Percentiles rank a stretch among this genome's conserved stretches.
phyloP scores from a whole-genome alignment of 2,329 filamentous ascomycete genomes.

The Trichoderma pleuroti region DNA sequence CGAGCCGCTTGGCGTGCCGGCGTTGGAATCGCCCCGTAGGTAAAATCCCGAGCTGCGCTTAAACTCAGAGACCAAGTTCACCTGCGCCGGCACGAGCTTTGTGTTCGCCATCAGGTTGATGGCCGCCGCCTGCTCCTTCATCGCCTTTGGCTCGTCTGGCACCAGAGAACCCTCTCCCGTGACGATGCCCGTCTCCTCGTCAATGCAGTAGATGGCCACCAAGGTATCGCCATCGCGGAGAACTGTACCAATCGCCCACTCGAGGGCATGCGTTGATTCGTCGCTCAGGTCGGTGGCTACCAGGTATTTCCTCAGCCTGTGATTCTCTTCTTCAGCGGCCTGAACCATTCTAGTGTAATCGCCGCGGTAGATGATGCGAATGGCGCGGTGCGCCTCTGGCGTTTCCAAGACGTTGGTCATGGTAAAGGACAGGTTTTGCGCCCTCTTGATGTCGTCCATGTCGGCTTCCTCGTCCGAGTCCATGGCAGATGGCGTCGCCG shows the following conservation, averaged over 20 bases:
- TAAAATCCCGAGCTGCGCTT: slow-evolving; percentile 30
- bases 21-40: slow-evolving; percentile 29
- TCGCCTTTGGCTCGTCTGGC: slow-evolving; percentile 69
- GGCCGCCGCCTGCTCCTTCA: slow-evolving; percentile 70
- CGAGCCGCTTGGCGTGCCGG: slow-evolving; percentile 39
- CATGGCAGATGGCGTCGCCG: slow-evolving; percentile 55
- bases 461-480: slow-evolving; percentile 87
- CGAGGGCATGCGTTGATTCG: slow-evolving; percentile 89
- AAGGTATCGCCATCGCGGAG: slow-evolving; percentile 91
- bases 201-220: slow-evolving; percentile 87
- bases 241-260: slow-evolving; percentile 97
- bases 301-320: slow-evolving; percentile 81
- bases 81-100: slow-evolving; percentile 32
- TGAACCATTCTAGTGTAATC: slow-evolving; percentile 74
- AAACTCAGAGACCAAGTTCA: slow-evolving; percentile 36
- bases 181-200: slow-evolving; percentile 72
- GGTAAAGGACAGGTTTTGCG: slow-evolving; percentile 77
- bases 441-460: slow-evolving; percentile 77
- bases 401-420: slow-evolving; percentile 77
- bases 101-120: slow-evolving; percentile 59
- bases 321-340: slow-evolving; percentile 73
- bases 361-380: slow-evolving; percentile 86
- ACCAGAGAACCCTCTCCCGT: slow-evolving; percentile 50
- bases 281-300: slow-evolving; percentile 95
- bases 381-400: slow-evolving; percentile 72